Percentiles rank a stretch among this genome's conserved stretches.
Evolutionary conservation across 768 basidiomycete species (phyloP).

Genomic region (Tulasnella sp.): DNA sequence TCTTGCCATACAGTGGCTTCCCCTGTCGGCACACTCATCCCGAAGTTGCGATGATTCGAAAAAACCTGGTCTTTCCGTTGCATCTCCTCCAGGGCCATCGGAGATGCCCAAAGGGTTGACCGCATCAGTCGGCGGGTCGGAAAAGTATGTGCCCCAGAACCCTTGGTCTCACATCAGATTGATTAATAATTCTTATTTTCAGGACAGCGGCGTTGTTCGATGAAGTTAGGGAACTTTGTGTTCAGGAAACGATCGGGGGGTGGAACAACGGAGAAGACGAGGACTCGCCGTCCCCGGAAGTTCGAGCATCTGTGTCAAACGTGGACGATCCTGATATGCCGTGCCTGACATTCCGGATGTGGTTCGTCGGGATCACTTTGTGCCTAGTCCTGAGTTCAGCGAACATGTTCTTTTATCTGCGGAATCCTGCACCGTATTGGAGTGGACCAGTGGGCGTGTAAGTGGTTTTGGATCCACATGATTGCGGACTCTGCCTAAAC

Average conservation of each 20-base stretch:
- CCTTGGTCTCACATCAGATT: background rate
- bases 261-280: slow-evolving; percentile 51
- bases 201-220: background rate
- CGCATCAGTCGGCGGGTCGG: too few relatives aligned
- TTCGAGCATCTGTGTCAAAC: slow-evolving; percentile 93
- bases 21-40: background rate
- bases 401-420: slow-evolving; percentile 95
- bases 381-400: slow-evolving; percentile 58
- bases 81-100: background rate
- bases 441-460: slow-evolving; percentile 72
- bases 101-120: background rate
- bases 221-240: background rate
- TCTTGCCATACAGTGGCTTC: background rate
- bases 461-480: slow-evolving; percentile 26
- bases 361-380: slow-evolving; percentile 68
- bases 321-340: slow-evolving; percentile 99
- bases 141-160: slow-evolving; percentile 7
- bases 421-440: slow-evolving; percentile 78
- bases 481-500: background rate
- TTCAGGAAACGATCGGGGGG: background rate
- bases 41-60: background rate
- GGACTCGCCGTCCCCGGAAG: slow-evolving; percentile 96
- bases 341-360: slow-evolving; percentile 87
- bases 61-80: background rate
- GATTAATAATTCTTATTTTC: background rate